Conservation (phyloP, 805 yeast genomes). For the Phaffomyces thermotolerans region DNA sequence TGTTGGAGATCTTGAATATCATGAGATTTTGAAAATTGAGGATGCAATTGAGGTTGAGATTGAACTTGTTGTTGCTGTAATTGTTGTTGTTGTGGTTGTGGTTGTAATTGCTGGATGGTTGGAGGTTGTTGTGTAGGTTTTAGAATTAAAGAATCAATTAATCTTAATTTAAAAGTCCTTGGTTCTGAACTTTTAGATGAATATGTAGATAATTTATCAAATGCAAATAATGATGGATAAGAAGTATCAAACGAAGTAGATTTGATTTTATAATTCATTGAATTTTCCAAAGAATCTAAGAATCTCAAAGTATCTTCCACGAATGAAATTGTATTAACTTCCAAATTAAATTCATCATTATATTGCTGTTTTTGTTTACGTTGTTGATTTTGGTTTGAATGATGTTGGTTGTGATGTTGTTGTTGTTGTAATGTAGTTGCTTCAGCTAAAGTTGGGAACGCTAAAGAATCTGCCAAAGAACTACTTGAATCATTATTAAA, state of each 20-base stretch:
- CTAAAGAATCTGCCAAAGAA: constrained; percentile 40
- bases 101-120: constrained; percentile 19
- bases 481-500: constrained; percentile 15
- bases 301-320: constrained; percentile 40
- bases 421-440: constrained; percentile 24
- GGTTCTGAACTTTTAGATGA: constrained; percentile 12
- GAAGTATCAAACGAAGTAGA: constrained; percentile 22
- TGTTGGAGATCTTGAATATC: constrained; percentile 8
- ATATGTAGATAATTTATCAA: constrained; percentile 16
- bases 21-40: constrained; percentile 26
- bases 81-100: constrained; percentile 23
- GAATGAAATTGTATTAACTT: constrained; percentile 38
- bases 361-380: constrained; percentile 24
- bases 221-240: constrained; percentile 44
- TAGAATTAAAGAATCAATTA: constrained; percentile 30
- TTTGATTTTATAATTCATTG: constrained; percentile 33
- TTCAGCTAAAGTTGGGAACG: constrained; percentile 55
- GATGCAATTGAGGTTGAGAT: constrained; percentile 27
- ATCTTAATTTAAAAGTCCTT: constrained; percentile 26
- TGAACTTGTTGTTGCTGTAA: neutral
- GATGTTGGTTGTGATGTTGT: constrained; percentile 20
- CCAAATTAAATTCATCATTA: constrained; percentile 29
- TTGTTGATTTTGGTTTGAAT: constrained; percentile 16
- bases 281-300: constrained; percentile 30
- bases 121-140: constrained; percentile 22